Evolutionary conservation across 345 rosid species (phyloP).

Genomic region (Erucastrum elatum): DNA sequence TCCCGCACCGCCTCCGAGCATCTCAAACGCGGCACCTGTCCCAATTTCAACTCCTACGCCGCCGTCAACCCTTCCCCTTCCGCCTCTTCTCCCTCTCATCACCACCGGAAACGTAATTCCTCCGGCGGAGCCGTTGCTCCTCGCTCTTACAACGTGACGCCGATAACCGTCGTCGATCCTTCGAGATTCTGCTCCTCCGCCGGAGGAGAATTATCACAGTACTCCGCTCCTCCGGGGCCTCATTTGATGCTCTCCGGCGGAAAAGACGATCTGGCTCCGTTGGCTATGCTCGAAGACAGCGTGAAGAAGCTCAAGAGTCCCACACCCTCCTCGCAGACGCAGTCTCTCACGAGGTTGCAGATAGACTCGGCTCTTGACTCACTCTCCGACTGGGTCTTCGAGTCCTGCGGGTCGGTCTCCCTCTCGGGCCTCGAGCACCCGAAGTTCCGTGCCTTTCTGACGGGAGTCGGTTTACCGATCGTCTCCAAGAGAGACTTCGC

Average conservation of each 20-base stretch:
- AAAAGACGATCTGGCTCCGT: constrained; percentile 82
- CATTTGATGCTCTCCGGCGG: constrained; percentile 97
- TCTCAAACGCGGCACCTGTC: constrained; percentile 94
- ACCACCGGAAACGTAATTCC: constrained; percentile 66
- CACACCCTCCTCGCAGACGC: constrained; percentile 70
- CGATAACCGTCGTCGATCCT: constrained; percentile 78
- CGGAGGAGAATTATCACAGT: constrained; percentile 46
- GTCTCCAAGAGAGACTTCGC: constrained; percentile 70
- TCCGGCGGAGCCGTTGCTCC: constrained; percentile 39
- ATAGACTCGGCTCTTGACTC: constrained; percentile 73
- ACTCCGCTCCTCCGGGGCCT: constrained; percentile 37
- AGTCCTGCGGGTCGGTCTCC: constrained; percentile 96
- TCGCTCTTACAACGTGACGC: constrained; percentile 19
- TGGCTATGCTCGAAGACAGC: constrained; percentile 95
- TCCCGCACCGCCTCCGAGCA: constrained; percentile 99
- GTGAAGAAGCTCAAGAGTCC: constrained; percentile 96
- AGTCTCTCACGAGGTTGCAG: constrained; percentile 76
- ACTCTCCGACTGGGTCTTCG: constrained; percentile 93
- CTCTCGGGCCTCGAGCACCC: constrained; percentile 91
- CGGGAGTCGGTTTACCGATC: constrained; percentile 80
- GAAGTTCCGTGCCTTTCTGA: constrained; percentile 80
- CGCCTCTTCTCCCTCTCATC: constrained; percentile 27
- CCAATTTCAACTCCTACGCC: constrained; percentile 71
- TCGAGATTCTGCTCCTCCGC: constrained; percentile 49
- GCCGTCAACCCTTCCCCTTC: constrained; percentile 43